Evolutionary conservation across 2,329 filamentous ascomycete species (phyloP).

Genomic region (Beauveria caledonica): DNA sequence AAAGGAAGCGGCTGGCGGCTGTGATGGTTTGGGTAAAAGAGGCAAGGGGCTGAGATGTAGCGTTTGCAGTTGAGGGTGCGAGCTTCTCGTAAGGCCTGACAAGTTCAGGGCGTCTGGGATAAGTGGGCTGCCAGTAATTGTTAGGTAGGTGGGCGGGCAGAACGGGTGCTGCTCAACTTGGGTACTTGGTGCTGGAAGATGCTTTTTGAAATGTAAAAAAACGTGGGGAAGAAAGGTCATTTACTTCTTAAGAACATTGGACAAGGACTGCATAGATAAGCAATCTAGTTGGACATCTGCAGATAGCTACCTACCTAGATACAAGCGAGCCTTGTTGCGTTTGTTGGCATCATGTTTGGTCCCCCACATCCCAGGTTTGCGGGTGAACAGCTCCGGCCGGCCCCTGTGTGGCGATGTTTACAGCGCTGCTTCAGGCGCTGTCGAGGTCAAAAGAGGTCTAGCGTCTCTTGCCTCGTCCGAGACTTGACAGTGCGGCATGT

Average conservation of each 20-base stretch:
- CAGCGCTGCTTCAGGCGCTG: background rate
- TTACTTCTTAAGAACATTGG: too few relatives aligned
- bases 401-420: background rate
- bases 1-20: background rate
- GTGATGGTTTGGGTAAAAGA: background rate
- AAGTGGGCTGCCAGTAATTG: slow-evolving; percentile 8
- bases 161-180: too few relatives aligned
- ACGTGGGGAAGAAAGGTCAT: too few relatives aligned
- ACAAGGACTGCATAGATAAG: too few relatives aligned
- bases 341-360: background rate
- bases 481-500: background rate
- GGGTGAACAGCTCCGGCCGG: too few relatives aligned
- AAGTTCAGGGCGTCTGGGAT: background rate
- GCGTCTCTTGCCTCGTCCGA: background rate
- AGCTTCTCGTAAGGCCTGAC: background rate
- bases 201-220: too few relatives aligned
- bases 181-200: too few relatives aligned
- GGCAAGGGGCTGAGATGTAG: background rate
- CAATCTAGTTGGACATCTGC: background rate
- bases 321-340: background rate
- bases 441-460: background rate
- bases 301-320: too few relatives aligned
- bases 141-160: background rate
- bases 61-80: background rate
- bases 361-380: background rate